Evolutionary conservation across 179 eudicot species (phyloP), one percentile per base, ranked within the genome.

Genomic region (Beta lomatogona): DNA sequence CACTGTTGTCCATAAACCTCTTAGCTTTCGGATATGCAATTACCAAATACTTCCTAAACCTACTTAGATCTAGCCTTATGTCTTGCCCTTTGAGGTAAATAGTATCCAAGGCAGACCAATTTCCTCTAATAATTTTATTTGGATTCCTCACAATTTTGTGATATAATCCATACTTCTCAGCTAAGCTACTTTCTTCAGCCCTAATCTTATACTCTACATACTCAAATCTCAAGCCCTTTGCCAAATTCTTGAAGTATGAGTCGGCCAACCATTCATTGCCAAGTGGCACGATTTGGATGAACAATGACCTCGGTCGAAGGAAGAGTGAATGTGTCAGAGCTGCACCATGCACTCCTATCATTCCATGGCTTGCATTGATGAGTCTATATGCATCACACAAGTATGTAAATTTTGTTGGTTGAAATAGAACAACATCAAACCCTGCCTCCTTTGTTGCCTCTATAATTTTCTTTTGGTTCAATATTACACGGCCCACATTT

Each of bases 341-440:
- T 1, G 92, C 90, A 0, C 89, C 92, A 45, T 88, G 89, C 6
- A 86, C 89, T 12, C 92, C 92, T 6, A 89, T 71, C 84, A 88
- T 75, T 0, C 80, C 92, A 25, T 88, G 90, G 71, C 89, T 81
- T 65, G 65, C 54, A 8, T 88, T 80, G 36, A 89, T 81, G 22
- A 86, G 70, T 22, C 59, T 58, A 68, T 86, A 89, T 5, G 85
- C 86, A 6, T 89, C 88, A 48, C 81, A 81, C 71, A 89, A 73
- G 55, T 83, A 73, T 0, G 86, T 88, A 19, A 28, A 79, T 19
- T 63, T 80, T 1, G 60, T 82, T 14, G 92, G 92, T 72, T 83
- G 69, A 12, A 86, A 77, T 5, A 78, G 44, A 11, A 79, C 77
- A 67, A 86, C 90, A 0, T 86, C 87, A 19, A 89, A 89, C 52